Evolutionary conservation across 768 basidiomycete species (phyloP).

Genomic region (Podaxis sp.): DNA sequence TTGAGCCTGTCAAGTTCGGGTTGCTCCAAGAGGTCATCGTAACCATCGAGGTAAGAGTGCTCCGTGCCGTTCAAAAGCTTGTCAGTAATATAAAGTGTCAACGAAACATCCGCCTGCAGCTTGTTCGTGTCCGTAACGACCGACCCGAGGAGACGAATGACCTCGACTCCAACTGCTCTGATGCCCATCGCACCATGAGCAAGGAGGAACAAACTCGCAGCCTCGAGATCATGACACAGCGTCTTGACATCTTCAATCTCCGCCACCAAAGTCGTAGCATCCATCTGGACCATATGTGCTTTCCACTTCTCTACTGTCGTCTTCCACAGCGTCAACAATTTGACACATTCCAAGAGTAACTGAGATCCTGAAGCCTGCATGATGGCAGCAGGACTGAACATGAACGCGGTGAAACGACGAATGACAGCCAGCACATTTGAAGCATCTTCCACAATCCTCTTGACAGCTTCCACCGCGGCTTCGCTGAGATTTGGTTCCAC

Average conservation of each 20-base stretch:
- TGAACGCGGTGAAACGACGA: conserved; percentile 61
- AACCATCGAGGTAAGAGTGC: conserved; percentile 52
- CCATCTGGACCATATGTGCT: conserved; percentile 39
- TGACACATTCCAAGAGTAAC: conserved; percentile 63
- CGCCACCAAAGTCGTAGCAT: conserved; percentile 37
- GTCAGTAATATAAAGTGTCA: conserved; percentile 30
- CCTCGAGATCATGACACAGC: conserved; percentile 62
- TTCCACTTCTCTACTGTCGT: conserved; percentile 72
- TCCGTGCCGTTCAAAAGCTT: conserved; percentile 54
- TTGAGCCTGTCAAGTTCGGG: conserved; percentile 58
- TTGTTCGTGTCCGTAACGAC: conserved; percentile 43
- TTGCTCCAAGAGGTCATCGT: conserved; percentile 64
- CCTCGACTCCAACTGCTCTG: conserved; percentile 47
- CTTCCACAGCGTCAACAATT: conserved; percentile 73
- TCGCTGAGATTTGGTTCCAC: conserved; percentile 74
- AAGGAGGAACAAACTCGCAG: conserved; percentile 73
- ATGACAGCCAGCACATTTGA: conserved; percentile 56
- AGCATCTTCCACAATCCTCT: conserved; percentile 67
- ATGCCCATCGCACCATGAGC: conserved; percentile 42
- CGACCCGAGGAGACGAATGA: conserved; percentile 55
- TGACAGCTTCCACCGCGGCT: conserved; percentile 65
- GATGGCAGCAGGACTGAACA: conserved; percentile 67
- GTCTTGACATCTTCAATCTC: conserved; percentile 40
- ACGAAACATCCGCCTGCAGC: conserved; percentile 27
- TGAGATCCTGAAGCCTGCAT: conserved; percentile 63